phyloP scores from a whole-genome alignment of 371 early-diverging fungal genomes.

The Apophysomyces elegans region DNA sequence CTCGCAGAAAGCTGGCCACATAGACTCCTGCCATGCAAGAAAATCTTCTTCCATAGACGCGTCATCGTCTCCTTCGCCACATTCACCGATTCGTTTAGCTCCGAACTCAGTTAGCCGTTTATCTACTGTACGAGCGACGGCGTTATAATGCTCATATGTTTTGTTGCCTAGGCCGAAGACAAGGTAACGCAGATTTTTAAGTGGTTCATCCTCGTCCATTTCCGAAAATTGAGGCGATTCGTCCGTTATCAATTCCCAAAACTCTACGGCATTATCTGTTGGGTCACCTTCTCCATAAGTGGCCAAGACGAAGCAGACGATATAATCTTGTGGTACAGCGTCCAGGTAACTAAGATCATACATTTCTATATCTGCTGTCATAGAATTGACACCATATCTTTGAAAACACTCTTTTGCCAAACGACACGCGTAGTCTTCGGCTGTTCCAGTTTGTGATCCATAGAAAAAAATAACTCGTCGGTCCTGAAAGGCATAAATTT shows the following conservation, averaged over 20 bases:
- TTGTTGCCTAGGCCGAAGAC: conserved; percentile 97
- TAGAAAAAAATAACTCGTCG: conserved; percentile 82
- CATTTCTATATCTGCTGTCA: conserved; percentile 87
- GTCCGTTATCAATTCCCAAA: conserved; percentile 78
- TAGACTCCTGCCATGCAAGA: conserved; percentile 87
- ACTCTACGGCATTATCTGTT: conserved; percentile 90
- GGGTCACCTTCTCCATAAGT: conserved; percentile 94
- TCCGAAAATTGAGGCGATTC: conserved; percentile 71
- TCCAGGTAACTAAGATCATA: conserved; percentile 83
- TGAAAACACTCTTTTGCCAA: conserved; percentile 82
- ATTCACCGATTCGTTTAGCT: conserved; percentile 76
- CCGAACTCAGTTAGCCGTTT: conserved; percentile 69
- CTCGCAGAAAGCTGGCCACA: conserved; percentile 80
- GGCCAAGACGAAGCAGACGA: conserved; percentile 86
- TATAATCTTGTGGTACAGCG: conserved; percentile 59
- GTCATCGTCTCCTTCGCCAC: conserved; percentile 98
- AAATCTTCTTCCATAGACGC: conserved; percentile 95
- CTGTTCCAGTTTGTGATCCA: conserved; percentile 97
- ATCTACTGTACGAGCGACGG: conserved; percentile 74
- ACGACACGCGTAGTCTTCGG: conserved; percentile 92
- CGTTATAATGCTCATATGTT: conserved; percentile 96
- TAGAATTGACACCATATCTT: conserved; percentile 73
- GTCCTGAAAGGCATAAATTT: conserved; percentile 40
- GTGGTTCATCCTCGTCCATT: conserved; percentile 58
- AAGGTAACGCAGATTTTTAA: conserved; percentile 72